Evolutionary conservation across 2,329 filamentous ascomycete genomes (phyloP).

Genomic region (Ceratocystis alfenasii): DNA sequence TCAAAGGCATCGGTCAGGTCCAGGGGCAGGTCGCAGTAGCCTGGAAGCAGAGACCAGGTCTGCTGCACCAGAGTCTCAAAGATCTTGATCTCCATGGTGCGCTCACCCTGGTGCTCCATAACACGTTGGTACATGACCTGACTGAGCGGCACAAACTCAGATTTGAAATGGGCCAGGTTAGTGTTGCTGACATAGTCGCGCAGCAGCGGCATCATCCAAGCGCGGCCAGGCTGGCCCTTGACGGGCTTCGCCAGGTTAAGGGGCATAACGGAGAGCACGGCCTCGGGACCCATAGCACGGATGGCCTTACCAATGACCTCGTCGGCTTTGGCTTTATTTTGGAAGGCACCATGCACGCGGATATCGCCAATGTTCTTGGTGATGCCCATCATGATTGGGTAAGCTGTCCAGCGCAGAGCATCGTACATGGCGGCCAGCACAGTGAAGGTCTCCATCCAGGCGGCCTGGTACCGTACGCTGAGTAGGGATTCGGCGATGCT

Average conservation of each 20-base stretch:
- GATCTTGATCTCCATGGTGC: constrained; percentile 94
- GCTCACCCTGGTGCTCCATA: constrained; percentile 67
- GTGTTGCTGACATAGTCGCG: constrained; percentile 86
- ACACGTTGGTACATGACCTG: constrained; percentile 82
- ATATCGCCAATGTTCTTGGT: constrained; percentile 75
- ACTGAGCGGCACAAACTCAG: constrained; percentile 78
- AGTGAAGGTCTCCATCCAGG: constrained; percentile 90
- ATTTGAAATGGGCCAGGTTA: constrained; percentile 69
- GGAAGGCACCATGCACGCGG: constrained; percentile 75
- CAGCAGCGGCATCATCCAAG: constrained; percentile 88
- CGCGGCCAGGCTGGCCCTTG: constrained; percentile 68
- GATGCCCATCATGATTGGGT: constrained; percentile 64
- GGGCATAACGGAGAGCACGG: constrained; percentile 69
- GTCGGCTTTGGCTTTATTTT: constrained; percentile 90
- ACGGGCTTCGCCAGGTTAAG: constrained; percentile 71
- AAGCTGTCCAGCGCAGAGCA: constrained; percentile 69
- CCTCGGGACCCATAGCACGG: constrained; percentile 77
- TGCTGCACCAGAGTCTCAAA: constrained; percentile 94
- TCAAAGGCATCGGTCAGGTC: constrained; percentile 70
- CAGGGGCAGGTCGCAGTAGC: constrained; percentile 85
- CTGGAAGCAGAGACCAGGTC: constrained; percentile 85
- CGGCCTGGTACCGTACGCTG: constrained; percentile 81
- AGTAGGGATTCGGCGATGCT: constrained; percentile 62
- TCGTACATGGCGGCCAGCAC: constrained; percentile 82
- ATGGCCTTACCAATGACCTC: constrained; percentile 79